Base-by-base conservation (phyloP, 1,284 basidiomycete genomes). In the Puccinia hordei region DNA sequence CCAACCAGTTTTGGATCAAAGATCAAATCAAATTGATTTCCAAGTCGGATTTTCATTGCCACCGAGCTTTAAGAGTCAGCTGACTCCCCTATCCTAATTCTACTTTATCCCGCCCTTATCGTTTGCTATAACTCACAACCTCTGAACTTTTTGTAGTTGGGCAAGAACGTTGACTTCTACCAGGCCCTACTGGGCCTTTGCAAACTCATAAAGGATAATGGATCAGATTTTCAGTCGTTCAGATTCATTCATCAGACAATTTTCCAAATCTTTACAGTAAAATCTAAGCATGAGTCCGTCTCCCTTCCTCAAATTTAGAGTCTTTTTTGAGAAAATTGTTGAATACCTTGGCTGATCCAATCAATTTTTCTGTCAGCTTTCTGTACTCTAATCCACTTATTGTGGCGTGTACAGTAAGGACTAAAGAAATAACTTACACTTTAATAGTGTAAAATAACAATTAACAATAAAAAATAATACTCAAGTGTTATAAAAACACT, bases 31-130 rank as follows among this genome's bases (percentile, higher is more conserved):
- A 72, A 35, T 38, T 72, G 38, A 80, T 71, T 51, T 80, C 77
- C 49, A 80, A 73, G 44, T 61, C 77, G n/a, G 57, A 61, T 38
- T 57, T 80, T 13, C n/a, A 63, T 61, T 80, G 77, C 53, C 53
- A 80, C 44, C 46, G 69, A 63, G 68, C 77, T 49, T n/a, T 69
- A 19, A 69, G 77, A 51, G 77, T 80, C 9, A 22, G 41, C 6
- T 49, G 13, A 15, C 22, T 13, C 4, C 46, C 49, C 15, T 38
- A 24, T 33, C n/a, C 68, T 57, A n/a, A 46, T 10, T 53, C 51
- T 49, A 1, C 38, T 71, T 71, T n/a, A 3, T 9, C 2, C 15
- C 19, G 22, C 15, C n/a, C 19, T 41, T 0, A 6, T 1, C 4
- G 35, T 53, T 13, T 55, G 19, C 44, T 38, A 5, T 22, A 55